phyloP scores from a whole-genome alignment of 2,329 filamentous ascomycete species.

The Hirsutella thompsonii region DNA sequence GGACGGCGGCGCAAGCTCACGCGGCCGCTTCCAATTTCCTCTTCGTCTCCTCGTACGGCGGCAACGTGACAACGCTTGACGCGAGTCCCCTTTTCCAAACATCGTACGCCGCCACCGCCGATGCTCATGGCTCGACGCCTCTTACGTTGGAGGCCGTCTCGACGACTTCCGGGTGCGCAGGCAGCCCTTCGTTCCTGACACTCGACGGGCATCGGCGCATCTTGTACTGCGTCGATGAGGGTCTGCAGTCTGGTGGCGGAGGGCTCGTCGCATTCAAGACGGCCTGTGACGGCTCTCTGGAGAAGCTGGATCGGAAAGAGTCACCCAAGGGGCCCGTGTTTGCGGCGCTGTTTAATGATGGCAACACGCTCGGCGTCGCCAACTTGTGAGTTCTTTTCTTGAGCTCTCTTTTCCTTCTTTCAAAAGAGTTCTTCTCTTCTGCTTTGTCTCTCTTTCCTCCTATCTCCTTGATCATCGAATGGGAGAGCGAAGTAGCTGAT shows the following conservation, averaged over 20 bases:
- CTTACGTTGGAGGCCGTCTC: slow-evolving; percentile 27
- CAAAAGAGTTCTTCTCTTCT: too few relatives aligned
- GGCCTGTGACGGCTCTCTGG: slow-evolving; percentile 23
- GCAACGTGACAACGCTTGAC: slow-evolving; percentile 33
- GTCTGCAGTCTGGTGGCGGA: slow-evolving; percentile 30
- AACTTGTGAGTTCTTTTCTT: slow-evolving; percentile 31
- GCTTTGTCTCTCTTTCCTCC: too few relatives aligned
- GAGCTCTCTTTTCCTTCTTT: too few relatives aligned
- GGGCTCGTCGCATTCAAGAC: slow-evolving; percentile 29
- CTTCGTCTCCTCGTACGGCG: slow-evolving; percentile 35
- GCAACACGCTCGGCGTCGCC: slow-evolving; percentile 25
- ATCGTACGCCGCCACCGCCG: not conserved
- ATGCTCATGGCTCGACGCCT: too few relatives aligned
- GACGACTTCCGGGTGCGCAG: slow-evolving; percentile 32
- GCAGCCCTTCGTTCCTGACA: slow-evolving; percentile 47
- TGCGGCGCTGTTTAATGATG: slow-evolving; percentile 27
- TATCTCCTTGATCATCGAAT: not conserved
- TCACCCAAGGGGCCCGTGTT: slow-evolving; percentile 30
- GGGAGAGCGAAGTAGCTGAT: not conserved
- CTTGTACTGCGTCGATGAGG: slow-evolving; percentile 51
- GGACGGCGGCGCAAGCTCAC: not conserved
- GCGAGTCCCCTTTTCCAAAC: slow-evolving; percentile 12
- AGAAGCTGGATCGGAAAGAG: slow-evolving; percentile 19
- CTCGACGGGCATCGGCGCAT: slow-evolving; percentile 33
- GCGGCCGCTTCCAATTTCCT: slow-evolving; percentile 21